phyloP scores from a whole-genome alignment of 352 stramenopile species.

The Phytophthora sojae region DNA sequence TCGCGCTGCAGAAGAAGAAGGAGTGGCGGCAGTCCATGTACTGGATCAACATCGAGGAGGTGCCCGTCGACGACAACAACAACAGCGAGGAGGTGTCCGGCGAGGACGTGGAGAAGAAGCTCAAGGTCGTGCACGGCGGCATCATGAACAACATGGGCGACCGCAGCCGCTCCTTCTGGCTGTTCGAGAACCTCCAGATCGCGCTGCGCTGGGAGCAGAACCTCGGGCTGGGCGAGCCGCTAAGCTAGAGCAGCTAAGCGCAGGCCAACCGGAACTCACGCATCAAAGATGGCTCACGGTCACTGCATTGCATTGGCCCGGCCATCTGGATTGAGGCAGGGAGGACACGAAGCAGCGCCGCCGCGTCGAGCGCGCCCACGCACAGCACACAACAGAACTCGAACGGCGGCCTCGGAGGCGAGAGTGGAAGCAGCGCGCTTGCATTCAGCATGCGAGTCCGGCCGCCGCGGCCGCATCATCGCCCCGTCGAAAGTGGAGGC shows the following conservation, averaged over 20 bases:
- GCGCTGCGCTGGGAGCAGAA: conserved; percentile 62
- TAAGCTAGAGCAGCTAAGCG: conserved; percentile 28
- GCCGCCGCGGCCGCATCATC: background rate
- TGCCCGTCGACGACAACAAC: conserved; percentile 22
- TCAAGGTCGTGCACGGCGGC: conserved; percentile 56
- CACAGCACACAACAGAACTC: conserved; percentile 7
- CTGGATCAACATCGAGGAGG: conserved; percentile 60
- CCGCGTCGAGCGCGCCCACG: conserved; percentile 5
- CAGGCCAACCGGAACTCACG: conserved; percentile 15
- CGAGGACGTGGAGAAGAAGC: conserved; percentile 27
- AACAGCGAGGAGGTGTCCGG: conserved; percentile 18
- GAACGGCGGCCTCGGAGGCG: background rate
- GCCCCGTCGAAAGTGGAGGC: conserved; percentile 10
- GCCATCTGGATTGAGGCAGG: conserved; percentile 1
- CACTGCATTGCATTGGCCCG: background rate
- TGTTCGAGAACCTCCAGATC: conserved; percentile 66
- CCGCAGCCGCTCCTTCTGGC: conserved; percentile 61
- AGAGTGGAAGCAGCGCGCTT: conserved; percentile 1
- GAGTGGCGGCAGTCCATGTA: conserved; percentile 69
- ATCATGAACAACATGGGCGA: conserved; percentile 74
- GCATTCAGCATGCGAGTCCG: conserved; percentile 7
- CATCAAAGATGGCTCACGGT: conserved; percentile 19
- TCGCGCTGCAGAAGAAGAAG: conserved; percentile 60
- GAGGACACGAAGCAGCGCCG: conserved; percentile 4
- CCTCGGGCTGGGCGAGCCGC: conserved; percentile 47